Base-by-base conservation (phyloP, 129 eudicot genomes). In the Pulicaria dysenterica region DNA sequence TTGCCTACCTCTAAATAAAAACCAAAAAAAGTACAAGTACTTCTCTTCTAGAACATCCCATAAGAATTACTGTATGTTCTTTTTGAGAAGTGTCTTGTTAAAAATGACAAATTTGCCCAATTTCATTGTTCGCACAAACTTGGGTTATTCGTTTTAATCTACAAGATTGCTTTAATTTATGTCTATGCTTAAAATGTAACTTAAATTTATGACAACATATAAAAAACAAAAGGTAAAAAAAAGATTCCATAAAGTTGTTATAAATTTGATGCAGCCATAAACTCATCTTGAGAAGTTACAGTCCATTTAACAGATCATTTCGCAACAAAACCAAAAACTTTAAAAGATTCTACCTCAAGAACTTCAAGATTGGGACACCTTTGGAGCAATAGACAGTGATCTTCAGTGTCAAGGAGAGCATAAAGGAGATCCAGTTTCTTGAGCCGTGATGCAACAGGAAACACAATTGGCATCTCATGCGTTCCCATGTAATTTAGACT, bases 361-460 rank as follows among this genome's bases (percentile, higher is more conserved):
- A 86, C 56, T 79, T 91, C 97, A 75, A 91, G 83, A 75, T 91
- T 91, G 45, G 89, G 89, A 67, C 96, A 91, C 77, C 79, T 68
- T 37, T 75, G 78, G 8, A 91, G 77, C 64, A 89, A 82, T 7
- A 40, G 56, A 61, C 96, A 84, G 31, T 86, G 92, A 67, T 83
- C 96, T 65, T 86, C 89, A 9, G 86, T 83, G 77, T 81, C 81
- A 54, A 91, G 93, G 66, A 86, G 48, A 31, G 87, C 87, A 65
- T 86, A 86, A 8, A 88, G 81, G 7, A 91, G 96, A 79, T 91
- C 97, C 71, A 91, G 72, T 69, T 82, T 91, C 79, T 64, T 86
- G 17, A 91, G 86, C 5, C 77, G 70, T 39, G 88, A 77, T 41
- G 93, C 89, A 72, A 79, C 65, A 43, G 96, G 89, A 63, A 84